These are phyloP conservation scores for Cystobasidium onofrii DNA, from an alignment of 768 basidiomycete genomes.

Conservation along the genomic window DNA sequence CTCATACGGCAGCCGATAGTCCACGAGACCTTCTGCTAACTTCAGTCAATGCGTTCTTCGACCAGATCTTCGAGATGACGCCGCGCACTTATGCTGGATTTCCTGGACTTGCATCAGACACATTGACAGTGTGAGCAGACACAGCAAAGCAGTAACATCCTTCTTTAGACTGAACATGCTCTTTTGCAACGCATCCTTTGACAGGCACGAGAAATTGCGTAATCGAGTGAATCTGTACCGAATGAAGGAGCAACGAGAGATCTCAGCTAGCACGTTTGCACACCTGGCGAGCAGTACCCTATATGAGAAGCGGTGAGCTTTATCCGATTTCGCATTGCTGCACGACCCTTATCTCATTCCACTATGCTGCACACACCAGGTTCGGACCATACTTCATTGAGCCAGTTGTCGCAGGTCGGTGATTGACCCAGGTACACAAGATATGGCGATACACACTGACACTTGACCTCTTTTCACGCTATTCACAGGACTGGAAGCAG, in stretches of 20 bases:
- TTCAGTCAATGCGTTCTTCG: background rate
- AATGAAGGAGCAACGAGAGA: conserved; percentile 96
- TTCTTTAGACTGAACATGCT: background rate
- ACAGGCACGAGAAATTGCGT: conserved; percentile 78
- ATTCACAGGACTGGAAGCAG: conserved; percentile 48
- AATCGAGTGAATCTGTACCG: conserved; percentile 98
- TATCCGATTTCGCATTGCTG: too few relatives aligned
- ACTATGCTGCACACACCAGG: too few relatives aligned
- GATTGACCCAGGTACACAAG: background rate
- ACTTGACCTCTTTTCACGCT: background rate
- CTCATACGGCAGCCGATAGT: too few relatives aligned
- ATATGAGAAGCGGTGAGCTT: conserved; percentile 83
- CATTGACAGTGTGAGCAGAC: conserved; percentile 64
- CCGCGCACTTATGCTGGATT: conserved; percentile 86
- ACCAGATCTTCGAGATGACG: conserved; percentile 83
- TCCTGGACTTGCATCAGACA: conserved; percentile 86
- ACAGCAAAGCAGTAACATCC: conserved; percentile 23
- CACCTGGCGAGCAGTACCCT: conserved; percentile 90
- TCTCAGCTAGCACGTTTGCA: conserved; percentile 90
- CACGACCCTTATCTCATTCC: too few relatives aligned
- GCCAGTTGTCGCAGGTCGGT: conserved; percentile 78
- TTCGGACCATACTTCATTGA: conserved; percentile 96
- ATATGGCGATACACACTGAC: background rate
- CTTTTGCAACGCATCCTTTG: background rate
- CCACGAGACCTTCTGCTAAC: too few relatives aligned